Conservation (phyloP, 2,329 filamentous ascomycete genomes). For the Mycosphaerelloides madeirae region DNA sequence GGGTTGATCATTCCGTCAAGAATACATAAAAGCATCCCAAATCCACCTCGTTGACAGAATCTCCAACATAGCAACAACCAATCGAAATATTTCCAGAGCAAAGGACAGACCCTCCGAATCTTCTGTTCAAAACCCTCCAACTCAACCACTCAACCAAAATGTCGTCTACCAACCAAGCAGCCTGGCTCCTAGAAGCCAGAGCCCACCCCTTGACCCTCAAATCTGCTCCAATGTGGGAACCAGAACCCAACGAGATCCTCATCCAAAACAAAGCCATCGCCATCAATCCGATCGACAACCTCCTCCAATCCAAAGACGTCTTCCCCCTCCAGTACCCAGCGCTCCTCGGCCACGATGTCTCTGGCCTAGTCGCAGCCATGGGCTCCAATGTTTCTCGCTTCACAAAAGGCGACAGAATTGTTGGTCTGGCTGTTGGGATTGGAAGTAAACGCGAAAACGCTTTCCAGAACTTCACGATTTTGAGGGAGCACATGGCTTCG, state of each 20-base stretch:
- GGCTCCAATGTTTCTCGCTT: constrained; percentile 55
- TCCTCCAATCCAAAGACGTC: background rate
- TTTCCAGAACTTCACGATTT: constrained; percentile 18
- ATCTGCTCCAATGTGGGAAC: constrained; percentile 20
- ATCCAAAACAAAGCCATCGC: constrained; percentile 35
- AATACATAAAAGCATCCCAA: no score
- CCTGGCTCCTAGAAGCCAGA: constrained; percentile 18
- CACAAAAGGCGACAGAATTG: constrained; percentile 54
- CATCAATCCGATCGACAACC: constrained; percentile 35
- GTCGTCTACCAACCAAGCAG: constrained; percentile 18
- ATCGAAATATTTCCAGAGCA: no score
- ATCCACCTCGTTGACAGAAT: no score
- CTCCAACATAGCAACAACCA: no score
- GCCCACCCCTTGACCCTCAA: constrained; percentile 18
- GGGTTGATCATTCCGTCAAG: no score
- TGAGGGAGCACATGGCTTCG: constrained; percentile 10
- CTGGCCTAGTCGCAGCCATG: constrained; percentile 48
- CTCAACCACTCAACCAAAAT: background rate
- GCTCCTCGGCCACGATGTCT: constrained; percentile 48
- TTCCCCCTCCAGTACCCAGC: constrained; percentile 30
- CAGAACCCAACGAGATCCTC: constrained; percentile 30
- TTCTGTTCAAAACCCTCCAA: background rate
- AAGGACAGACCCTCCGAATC: no score
- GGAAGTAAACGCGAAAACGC: constrained; percentile 13
- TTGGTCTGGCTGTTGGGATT: constrained; percentile 19